Evolutionary conservation across 192 early-diverging fungal genomes (phyloP).

Genomic region (Coemansia sp.): DNA sequence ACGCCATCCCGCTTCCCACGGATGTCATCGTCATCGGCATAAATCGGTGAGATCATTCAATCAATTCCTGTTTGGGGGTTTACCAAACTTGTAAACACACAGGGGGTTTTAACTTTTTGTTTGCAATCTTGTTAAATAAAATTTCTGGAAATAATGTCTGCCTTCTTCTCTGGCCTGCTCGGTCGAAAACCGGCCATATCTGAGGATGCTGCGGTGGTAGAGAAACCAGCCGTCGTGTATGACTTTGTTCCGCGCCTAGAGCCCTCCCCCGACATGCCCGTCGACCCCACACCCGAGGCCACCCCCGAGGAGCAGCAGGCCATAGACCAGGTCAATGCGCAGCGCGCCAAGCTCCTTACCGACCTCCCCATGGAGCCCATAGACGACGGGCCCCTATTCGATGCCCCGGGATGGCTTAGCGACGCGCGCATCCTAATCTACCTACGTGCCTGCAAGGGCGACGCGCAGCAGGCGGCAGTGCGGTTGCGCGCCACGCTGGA

Average conservation of each 20-base stretch:
- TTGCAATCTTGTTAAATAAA: not conserved
- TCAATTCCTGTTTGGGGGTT: not conserved
- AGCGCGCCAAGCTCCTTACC: constrained; percentile 23
- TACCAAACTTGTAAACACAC: too few relatives aligned
- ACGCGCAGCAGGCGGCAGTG: constrained; percentile 53
- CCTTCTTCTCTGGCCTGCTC: constrained; percentile 26
- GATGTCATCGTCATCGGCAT: not conserved
- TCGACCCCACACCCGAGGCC: constrained; percentile 25
- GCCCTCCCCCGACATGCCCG: constrained; percentile 5
- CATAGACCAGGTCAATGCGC: constrained; percentile 13
- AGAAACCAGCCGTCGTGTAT: constrained; percentile 1
- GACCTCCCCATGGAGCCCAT: constrained; percentile 39
- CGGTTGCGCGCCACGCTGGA: constrained; percentile 68
- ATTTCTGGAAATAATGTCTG: constrained; percentile 4
- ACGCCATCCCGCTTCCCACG: not conserved
- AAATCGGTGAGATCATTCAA: not conserved
- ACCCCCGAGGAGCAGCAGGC: constrained; percentile 31
- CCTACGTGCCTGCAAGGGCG: constrained; percentile 68
- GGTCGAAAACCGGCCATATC: constrained; percentile 8
- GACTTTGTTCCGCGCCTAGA: constrained; percentile 28
- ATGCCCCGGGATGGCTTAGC: constrained; percentile 23
- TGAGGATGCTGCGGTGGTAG: not conserved
- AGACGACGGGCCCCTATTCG: constrained; percentile 10
- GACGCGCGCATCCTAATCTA: constrained; percentile 62
- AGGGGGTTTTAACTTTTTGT: not conserved